Base-by-base conservation (phyloP, 2,329 filamentous ascomycete species). In the Fusarium sp. region DNA sequence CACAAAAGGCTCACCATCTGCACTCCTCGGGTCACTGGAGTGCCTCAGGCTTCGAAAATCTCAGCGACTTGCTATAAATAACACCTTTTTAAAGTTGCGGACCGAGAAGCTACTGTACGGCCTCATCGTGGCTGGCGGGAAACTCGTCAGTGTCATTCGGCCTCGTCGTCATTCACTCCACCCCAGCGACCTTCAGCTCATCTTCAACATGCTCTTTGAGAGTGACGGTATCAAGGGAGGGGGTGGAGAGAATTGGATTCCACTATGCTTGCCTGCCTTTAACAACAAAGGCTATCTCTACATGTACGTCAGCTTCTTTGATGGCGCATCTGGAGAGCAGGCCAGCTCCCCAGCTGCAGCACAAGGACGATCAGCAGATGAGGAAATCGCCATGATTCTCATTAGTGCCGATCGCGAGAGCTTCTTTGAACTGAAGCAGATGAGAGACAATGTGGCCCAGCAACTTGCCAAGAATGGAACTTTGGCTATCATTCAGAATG, bases 161-260 rank as follows among this genome's bases (percentile, higher is more conserved):
- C 97, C 97, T 7, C 95, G 97, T 76, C 94, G 96, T 67, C 96
- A 99, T 82, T 98, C 95, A 1, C 87, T 99, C 3, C 97, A 99
- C 77, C 96, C 97, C 0, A 96, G 95, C 72, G 96, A 99, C 80
- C 87, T 99, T 27, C 96, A 98, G 79, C 89, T 99, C 54, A 95
- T 99, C 70, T 99, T 99, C 87, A 98, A 98, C 80, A 99, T 99
- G 97, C 90, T 99, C 2, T 99, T 99, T 78, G 95, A 97, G 84
- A 96, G 96, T 3, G 94, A 94, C 58, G 93, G 94, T 50, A 93
- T 99, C 80, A 96, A 96, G 80, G 93, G 94, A 22, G 95, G 94
- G 7, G 95, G 89, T 42, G 96, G 96, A 34, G 96, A 99, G 83
- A 98, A 96, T 78, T 99, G 96, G 96, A 96, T 98, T 57, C 96